Percentiles rank a stretch among this genome's conserved stretches.
Conservation (phyloP, 2,329 filamentous ascomycete species). For the Stachybotrys echinatus region DNA sequence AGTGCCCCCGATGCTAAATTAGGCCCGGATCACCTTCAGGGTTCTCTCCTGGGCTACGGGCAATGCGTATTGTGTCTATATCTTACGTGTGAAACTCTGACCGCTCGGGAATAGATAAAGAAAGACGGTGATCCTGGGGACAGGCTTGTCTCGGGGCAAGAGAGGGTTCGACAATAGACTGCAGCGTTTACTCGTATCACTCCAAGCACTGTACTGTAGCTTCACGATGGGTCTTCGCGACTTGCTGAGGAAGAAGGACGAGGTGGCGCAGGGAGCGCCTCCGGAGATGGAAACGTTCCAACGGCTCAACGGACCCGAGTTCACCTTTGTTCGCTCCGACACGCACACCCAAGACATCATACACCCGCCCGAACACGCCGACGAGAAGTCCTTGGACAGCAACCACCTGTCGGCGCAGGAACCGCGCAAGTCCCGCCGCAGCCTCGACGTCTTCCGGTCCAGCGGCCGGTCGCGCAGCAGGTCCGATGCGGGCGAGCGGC, state of each 20-base stretch:
- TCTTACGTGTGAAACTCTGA: too few species aligned
- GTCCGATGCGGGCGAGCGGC: constrained; percentile 39
- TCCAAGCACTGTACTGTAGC: too few species aligned
- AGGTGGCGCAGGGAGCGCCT: constrained; percentile 28
- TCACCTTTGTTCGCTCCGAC: constrained; percentile 81
- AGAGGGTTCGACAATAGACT: too few species aligned
- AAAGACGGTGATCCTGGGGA: too few species aligned
- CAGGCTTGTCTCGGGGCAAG: too few species aligned
- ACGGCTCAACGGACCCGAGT: constrained; percentile 50
- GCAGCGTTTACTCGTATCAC: too few species aligned
- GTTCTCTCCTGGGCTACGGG: not conserved
- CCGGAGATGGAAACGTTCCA: constrained; percentile 25
- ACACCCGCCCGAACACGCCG: constrained; percentile 51
- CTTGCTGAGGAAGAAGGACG: constrained; percentile 49
- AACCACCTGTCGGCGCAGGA: constrained; percentile 24
- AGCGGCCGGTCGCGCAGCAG: constrained; percentile 37
- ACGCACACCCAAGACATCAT: constrained; percentile 76
- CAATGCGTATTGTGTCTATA: not conserved
- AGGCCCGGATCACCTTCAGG: not conserved
- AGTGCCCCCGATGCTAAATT: not conserved
- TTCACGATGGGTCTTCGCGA: constrained; percentile 45
- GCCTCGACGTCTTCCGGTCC: constrained; percentile 40
- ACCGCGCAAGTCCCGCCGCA: constrained; percentile 30
- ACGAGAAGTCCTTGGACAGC: constrained; percentile 18
- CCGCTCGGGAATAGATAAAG: too few species aligned